Conservation (phyloP, 352 stramenopile species). For the Phytophthora capsici region DNA sequence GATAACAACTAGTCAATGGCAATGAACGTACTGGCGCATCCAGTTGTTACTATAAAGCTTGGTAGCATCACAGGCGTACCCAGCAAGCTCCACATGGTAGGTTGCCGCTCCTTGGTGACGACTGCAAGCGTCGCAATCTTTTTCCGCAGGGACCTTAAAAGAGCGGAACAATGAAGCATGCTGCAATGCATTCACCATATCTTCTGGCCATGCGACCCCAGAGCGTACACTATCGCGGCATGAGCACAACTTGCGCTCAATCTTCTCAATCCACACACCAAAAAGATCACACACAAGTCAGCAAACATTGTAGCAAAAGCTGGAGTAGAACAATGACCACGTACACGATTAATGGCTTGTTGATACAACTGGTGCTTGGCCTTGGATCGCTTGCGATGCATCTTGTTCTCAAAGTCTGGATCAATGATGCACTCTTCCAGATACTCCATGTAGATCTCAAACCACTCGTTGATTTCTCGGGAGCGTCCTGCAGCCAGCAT, state of each 20-base stretch:
- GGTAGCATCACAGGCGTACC: slow-evolving; percentile 65
- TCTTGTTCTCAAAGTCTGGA: slow-evolving; percentile 62
- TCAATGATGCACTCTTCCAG: slow-evolving; percentile 78
- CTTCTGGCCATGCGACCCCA: slow-evolving; percentile 71
- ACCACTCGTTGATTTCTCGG: slow-evolving; percentile 79
- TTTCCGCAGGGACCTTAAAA: slow-evolving; percentile 32
- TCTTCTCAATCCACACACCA: slow-evolving; percentile 40
- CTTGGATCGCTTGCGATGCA: slow-evolving; percentile 44
- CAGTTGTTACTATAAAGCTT: slow-evolving; percentile 74
- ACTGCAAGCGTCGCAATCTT: slow-evolving; percentile 80
- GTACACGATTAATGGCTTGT: slow-evolving; percentile 68
- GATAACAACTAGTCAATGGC: neutral
- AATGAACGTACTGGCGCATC: slow-evolving; percentile 55
- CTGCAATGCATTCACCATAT: slow-evolving; percentile 67
- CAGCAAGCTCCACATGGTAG: slow-evolving; percentile 59
- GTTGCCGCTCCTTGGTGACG: slow-evolving; percentile 70
- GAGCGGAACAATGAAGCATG: slow-evolving; percentile 50
- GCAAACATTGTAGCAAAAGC: neutral
- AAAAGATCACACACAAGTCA: slow-evolving; percentile 1
- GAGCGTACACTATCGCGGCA: slow-evolving; percentile 72
- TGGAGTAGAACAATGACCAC: slow-evolving; percentile 13
- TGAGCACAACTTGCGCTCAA: slow-evolving; percentile 77
- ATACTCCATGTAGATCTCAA: slow-evolving; percentile 85
- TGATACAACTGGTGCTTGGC: slow-evolving; percentile 56
- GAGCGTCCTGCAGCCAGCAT: slow-evolving; percentile 52